A percentile compares a stretch with the other conserved stretches of the same genome.
phyloP scores from a whole-genome alignment of 139 green algal genomes.

The Chlamydomonas urium region DNA sequence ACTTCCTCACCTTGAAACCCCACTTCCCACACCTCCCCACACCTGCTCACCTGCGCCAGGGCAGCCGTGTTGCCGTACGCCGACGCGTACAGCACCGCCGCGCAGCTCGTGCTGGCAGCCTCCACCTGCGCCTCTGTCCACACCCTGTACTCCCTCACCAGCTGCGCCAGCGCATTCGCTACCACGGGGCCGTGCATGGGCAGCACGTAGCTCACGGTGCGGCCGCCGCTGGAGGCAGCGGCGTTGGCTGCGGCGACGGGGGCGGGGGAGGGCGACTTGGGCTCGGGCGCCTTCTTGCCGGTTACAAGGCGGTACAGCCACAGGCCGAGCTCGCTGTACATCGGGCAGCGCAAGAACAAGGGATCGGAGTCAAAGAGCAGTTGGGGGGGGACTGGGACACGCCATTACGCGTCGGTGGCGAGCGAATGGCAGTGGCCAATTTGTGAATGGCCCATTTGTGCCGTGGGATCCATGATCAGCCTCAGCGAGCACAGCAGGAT shows the following conservation, averaged over 20 bases:
- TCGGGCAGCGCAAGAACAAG: background rate
- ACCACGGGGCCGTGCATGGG: conserved; percentile 88
- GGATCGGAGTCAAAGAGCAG: too few species aligned
- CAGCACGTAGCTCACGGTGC: background rate
- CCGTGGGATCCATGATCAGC: too few species aligned
- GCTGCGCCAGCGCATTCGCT: conserved; percentile 49
- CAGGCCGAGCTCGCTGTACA: background rate
- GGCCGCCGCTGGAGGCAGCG: background rate
- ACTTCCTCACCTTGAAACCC: too few species aligned
- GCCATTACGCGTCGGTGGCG: too few species aligned
- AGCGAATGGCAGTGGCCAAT: too few species aligned
- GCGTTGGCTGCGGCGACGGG: background rate
- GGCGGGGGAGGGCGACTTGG: background rate
- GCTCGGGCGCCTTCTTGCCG: background rate
- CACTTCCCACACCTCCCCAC: too few species aligned
- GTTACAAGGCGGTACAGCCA: background rate
- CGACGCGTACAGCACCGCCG: conserved; percentile 87
- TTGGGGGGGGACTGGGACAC: too few species aligned
- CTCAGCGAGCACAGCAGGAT: too few species aligned
- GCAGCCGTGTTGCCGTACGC: conserved; percentile 95
- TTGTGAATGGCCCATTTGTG: too few species aligned
- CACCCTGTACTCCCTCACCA: conserved; percentile 66
- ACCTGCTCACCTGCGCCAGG: conserved; percentile 88
- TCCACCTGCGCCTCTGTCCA: conserved; percentile 53
- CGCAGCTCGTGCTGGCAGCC: conserved; percentile 27